Evolutionary conservation across 139 green algal genomes (phyloP).

Genomic region (Asterochloris erici): DNA sequence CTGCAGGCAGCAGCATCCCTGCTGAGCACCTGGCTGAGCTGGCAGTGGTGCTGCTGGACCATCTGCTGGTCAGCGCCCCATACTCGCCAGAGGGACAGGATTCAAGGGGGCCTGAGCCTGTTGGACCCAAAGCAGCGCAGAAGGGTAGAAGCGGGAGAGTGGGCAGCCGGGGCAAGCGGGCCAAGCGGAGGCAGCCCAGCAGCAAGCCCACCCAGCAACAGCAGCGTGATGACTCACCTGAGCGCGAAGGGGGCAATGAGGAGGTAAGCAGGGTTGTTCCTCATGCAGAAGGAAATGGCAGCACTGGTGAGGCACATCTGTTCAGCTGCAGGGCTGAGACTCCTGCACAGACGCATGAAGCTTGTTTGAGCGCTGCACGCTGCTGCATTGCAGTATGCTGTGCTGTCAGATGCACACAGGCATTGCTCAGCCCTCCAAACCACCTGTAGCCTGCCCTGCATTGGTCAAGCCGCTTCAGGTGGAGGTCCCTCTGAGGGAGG

Average conservation of each 20-base stretch:
- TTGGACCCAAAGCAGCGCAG: constrained; percentile 6
- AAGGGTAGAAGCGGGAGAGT: background rate
- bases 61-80: constrained; percentile 2
- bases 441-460: background rate
- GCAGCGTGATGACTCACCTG: background rate
- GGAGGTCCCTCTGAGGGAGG: constrained; percentile 28
- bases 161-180: background rate
- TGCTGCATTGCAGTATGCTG: background rate
- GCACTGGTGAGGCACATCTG: no score
- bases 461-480: background rate
- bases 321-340: no score
- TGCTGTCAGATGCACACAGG: background rate
- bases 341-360: no score
- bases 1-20: background rate
- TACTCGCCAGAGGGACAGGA: background rate
- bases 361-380: background rate
- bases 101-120: background rate
- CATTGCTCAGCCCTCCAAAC: background rate
- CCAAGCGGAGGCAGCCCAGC: background rate
- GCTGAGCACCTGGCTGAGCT: background rate
- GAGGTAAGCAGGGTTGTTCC: no score
- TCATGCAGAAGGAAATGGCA: no score
- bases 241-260: background rate
- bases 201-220: background rate
- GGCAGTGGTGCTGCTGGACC: background rate